These are phyloP conservation scores for Ceratopteris richardii DNA, from an alignment of 75 land plant species.

Conservation along the genomic window DNA sequence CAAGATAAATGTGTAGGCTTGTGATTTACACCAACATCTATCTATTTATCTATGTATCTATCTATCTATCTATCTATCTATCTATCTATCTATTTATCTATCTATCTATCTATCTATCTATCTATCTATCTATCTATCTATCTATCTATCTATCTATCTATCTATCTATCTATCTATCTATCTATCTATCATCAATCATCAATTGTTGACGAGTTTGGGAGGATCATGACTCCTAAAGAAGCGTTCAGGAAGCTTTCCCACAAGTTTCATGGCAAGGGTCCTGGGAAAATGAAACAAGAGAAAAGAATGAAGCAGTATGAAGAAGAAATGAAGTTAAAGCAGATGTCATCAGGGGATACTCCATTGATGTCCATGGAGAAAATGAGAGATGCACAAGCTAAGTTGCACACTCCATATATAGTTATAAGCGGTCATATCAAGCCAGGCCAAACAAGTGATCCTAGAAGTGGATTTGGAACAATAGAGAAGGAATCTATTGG, in stretches of 20 bases:
- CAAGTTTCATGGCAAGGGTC: constrained; percentile 94
- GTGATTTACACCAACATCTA: too few relatives aligned
- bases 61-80: too few relatives aligned
- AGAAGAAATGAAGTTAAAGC: constrained; percentile 86
- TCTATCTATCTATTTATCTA: too few relatives aligned
- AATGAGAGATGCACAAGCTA: constrained; percentile 84
- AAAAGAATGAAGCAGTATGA: constrained; percentile 80
- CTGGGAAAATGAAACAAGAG: constrained; percentile 93
- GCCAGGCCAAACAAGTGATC: constrained; percentile 96
- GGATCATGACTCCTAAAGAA: constrained; percentile 96
- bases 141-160: too few relatives aligned
- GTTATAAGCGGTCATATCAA: constrained; percentile 94
- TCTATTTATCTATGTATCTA: too few relatives aligned
- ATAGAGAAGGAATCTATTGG: constrained; percentile 82
- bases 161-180: too few relatives aligned
- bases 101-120: too few relatives aligned
- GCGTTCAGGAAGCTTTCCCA: constrained; percentile 88
- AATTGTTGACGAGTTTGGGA: constrained; percentile 95
- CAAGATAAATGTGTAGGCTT: too few relatives aligned
- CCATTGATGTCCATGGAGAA: constrained; percentile 84
- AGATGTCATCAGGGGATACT: constrained; percentile 90
- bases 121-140: too few relatives aligned
- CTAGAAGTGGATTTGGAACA: constrained; percentile 90
- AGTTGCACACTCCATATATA: constrained; percentile 70
- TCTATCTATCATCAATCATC: too few relatives aligned